phyloP scores from a whole-genome alignment of 306 rosid species.

The Gleditsia sinensis region DNA sequence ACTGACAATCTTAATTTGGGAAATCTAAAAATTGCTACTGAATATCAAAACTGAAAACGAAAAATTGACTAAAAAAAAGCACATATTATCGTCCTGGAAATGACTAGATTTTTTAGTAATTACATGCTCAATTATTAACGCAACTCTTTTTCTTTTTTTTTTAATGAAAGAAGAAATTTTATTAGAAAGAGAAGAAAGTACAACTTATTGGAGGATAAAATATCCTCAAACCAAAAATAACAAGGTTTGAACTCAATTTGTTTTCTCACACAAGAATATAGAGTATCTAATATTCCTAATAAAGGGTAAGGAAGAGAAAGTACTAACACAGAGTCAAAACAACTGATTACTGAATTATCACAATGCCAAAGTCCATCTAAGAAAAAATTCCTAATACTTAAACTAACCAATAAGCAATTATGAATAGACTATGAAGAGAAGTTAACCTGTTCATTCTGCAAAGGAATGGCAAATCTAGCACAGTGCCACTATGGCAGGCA shows the following conservation, averaged over 20 bases:
- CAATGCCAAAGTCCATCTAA: conserved; percentile 18
- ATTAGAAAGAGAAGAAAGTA: too few species aligned
- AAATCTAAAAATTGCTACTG: neutral
- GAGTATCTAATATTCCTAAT: neutral
- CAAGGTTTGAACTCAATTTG: neutral
- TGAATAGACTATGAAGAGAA: conserved; percentile 17
- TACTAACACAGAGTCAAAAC: neutral
- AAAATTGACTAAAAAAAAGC: neutral
- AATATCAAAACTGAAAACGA: neutral
- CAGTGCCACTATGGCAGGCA: conserved; percentile 97
- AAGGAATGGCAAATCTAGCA: conserved; percentile 92
- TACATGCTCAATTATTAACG: neutral
- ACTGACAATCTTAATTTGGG: neutral
- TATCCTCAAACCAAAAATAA: too few species aligned
- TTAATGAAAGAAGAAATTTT: too few species aligned
- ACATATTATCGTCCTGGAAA: neutral
- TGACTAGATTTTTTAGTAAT: conserved; percentile 5
- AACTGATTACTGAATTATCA: neutral
- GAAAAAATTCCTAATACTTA: conserved; percentile 8
- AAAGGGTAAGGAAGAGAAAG: neutral
- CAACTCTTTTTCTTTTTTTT: too few species aligned
- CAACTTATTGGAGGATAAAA: too few species aligned
- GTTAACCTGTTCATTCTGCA: conserved; percentile 94
- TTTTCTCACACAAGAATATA: neutral
- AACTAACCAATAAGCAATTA: conserved; percentile 25